Conservation (phyloP, 176 grass and related monocot species). For the Urochloa ruziziensis region DNA sequence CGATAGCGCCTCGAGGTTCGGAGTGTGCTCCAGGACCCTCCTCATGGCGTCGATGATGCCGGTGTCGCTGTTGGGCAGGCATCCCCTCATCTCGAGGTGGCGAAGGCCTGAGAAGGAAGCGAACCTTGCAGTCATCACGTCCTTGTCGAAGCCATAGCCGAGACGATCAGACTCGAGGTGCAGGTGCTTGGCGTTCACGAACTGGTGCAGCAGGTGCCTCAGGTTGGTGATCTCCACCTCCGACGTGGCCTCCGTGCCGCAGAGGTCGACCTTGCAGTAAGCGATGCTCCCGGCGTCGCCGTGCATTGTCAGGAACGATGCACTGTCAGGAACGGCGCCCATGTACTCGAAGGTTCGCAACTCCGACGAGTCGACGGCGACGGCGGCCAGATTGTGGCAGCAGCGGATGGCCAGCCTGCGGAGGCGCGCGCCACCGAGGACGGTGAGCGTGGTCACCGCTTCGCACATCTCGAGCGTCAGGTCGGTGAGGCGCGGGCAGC, state of each 20-base stretch:
- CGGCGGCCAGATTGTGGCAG: conserved; percentile 4
- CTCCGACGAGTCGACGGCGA: neutral
- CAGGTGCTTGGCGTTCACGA: neutral
- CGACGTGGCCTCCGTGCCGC: neutral
- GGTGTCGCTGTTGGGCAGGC: neutral
- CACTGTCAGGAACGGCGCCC: neutral
- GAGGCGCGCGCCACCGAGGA: neutral
- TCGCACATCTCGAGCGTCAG: neutral
- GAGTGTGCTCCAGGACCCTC: neutral
- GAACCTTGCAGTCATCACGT: neutral
- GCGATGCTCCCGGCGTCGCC: neutral
- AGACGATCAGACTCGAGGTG: conserved; percentile 13
- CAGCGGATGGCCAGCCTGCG: neutral
- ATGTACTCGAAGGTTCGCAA: conserved; percentile 6
- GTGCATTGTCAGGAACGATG: neutral
- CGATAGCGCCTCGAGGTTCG: neutral
- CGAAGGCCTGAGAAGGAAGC: neutral
- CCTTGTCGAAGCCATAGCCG: neutral
- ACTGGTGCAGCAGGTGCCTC: neutral
- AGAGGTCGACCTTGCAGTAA: conserved; percentile 1
- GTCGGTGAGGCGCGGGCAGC: neutral
- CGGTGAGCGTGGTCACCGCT: neutral
- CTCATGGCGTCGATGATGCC: neutral
- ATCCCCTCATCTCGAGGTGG: neutral
- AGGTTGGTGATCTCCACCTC: neutral